Base-by-base conservation (phyloP, 2,329 filamentous ascomycete species). In the Beauveria caledonica region DNA sequence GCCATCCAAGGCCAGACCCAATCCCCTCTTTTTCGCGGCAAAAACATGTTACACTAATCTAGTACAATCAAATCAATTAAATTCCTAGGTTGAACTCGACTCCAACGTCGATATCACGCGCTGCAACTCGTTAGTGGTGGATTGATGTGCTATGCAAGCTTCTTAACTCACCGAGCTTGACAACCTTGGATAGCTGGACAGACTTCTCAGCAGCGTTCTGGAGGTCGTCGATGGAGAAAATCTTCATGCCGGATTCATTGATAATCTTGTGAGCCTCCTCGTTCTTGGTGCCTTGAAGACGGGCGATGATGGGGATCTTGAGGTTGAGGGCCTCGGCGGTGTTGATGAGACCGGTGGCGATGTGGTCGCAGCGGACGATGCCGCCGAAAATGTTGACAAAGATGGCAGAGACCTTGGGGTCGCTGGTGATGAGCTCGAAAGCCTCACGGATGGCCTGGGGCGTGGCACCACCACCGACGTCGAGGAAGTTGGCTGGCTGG, bases 351-450 rank as follows among this genome's bases (percentile, higher is more conserved):
- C 94, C 94, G 77, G 92, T 89, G 67, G 94, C 94, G 74, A 99
- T 99, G 71, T 90, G 92, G 75, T 99, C 94, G 75, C 94, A 99
- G 71, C 94, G 87, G 68, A 99, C 94, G 69, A 99, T 99, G 79
- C 94, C 94, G 74, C 94, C 94, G 74, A 99, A 99, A 77, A 99
- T 99, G 86, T 99, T 99, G 81, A 99, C 94, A 70, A 99, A 99
- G 80, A 99, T 94, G 71, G 94, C 94, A 56, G 92, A 93, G 67
- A 99, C 94, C 84, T 97, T 97, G 73, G 92, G 86, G 77, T 99
- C 94, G 78, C 88, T 94, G 69, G 94, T 99, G 81, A 99, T 99
- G 71, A 99, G 89, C 77, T 96, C 92, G 73, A 99, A 99, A 67
- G 94, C 94, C 78, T 94, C 89, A 81, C 92, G 90, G 79, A 99